These are phyloP conservation scores for Lepidium sativum DNA, from an alignment of 345 rosid species.

Conservation along the genomic window DNA sequence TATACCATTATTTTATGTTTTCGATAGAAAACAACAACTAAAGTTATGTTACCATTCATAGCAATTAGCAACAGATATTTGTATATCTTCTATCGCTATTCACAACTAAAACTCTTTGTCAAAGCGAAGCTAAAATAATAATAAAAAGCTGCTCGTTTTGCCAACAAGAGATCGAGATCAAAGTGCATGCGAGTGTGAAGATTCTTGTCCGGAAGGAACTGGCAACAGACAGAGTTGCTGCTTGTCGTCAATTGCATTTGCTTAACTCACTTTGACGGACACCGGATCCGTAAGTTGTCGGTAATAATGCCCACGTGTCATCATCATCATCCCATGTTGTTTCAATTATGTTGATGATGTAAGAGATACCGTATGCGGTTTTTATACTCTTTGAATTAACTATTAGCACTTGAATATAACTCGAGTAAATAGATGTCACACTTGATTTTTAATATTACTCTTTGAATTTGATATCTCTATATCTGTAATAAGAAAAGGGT, in stretches of 20 bases:
- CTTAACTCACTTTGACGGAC: constrained; percentile 22
- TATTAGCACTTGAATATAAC: not conserved
- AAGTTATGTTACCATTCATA: no score
- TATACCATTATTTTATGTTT: no score
- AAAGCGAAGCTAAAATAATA: no score
- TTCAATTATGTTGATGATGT: not conserved
- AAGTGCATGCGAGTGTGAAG: constrained; percentile 13
- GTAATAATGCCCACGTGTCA: constrained; percentile 40
- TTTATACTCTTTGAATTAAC: not conserved
- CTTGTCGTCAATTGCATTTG: constrained; percentile 27
- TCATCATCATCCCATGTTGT: not conserved
- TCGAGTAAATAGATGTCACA: not conserved
- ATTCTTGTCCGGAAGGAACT: constrained; percentile 44
- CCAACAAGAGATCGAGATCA: not conserved
- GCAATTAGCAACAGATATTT: no score
- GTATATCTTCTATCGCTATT: no score
- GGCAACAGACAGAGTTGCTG: constrained; percentile 75
- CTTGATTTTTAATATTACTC: not conserved
- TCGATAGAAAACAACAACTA: no score
- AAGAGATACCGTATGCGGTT: not conserved
- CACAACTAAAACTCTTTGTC: no score
- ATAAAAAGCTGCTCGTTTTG: not conserved
- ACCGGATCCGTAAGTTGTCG: constrained; percentile 46
- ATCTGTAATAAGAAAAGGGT: not conserved
- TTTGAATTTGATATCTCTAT: not conserved